These are phyloP conservation scores for Agaricales sp. DNA, from an alignment of 1,284 basidiomycete species.

Conservation along the genomic window DNA sequence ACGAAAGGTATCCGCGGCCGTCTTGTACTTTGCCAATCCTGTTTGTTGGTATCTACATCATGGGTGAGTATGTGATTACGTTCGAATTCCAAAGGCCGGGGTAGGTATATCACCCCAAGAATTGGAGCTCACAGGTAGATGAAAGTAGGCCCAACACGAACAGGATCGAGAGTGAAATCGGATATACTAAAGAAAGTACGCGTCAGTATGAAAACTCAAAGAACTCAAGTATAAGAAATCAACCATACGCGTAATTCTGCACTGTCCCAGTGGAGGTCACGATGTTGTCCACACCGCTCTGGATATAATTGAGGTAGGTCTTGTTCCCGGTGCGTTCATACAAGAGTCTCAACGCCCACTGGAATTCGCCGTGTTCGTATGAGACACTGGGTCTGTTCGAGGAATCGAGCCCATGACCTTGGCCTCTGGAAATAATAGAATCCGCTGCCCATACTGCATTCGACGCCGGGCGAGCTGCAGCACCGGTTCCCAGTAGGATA, in stretches of 20 bases:
- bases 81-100: too few relatives aligned
- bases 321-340: constrained; percentile 28
- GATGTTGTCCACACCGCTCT: constrained; percentile 17
- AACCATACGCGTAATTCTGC: constrained; percentile 24
- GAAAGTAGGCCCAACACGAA: constrained; percentile 10
- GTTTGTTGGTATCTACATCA: constrained; percentile 20
- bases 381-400: constrained; percentile 23
- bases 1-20: constrained; percentile 26
- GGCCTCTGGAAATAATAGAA: constrained; percentile 29
- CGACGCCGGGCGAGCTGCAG: constrained; percentile 15
- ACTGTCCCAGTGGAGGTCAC: constrained; percentile 23
- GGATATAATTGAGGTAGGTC: constrained; percentile 31
- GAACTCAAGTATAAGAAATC: constrained; percentile 22
- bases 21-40: constrained; percentile 25
- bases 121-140: constrained; percentile 7
- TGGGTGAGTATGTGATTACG: too few relatives aligned
- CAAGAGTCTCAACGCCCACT: constrained; percentile 27
- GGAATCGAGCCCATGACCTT: constrained; percentile 30
- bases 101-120: too few relatives aligned
- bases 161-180: constrained; percentile 7
- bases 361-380: constrained; percentile 34
- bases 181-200: background rate
- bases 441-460: constrained; percentile 34
- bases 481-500: too few relatives aligned
- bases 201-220: constrained; percentile 8